These are phyloP conservation scores for Pezicula carpinea DNA, from an alignment of 2,329 filamentous ascomycete species.

Conservation along the genomic window DNA sequence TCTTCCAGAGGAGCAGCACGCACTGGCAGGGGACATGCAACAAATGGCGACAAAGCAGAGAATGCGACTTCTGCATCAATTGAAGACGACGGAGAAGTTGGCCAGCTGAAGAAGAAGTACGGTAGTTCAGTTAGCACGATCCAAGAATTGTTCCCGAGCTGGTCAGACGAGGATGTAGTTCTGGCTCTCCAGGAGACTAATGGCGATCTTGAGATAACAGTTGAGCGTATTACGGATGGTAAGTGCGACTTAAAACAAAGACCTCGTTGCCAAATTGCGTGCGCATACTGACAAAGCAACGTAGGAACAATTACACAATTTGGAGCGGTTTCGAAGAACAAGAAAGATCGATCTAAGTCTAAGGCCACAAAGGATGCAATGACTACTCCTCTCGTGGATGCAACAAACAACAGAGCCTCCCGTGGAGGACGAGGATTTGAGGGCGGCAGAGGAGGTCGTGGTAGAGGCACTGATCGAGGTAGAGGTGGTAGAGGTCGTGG, in stretches of 20 bases:
- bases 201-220: constrained; percentile 70
- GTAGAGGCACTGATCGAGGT: constrained; percentile 57
- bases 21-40: constrained; percentile 59
- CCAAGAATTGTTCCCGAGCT: constrained; percentile 90
- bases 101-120: constrained; percentile 88
- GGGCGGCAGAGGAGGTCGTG: constrained; percentile 54
- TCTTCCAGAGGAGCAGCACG: constrained; percentile 66
- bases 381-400: constrained; percentile 47
- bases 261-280: constrained; percentile 1
- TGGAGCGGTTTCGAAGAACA: constrained; percentile 76
- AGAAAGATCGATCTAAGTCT: constrained; percentile 67
- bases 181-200: constrained; percentile 87
- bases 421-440: constrained; percentile 60
- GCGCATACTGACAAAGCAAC: constrained; percentile 4
- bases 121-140: constrained; percentile 73
- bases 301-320: constrained; percentile 76
- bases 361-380: constrained; percentile 63
- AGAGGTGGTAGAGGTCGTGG: constrained; percentile 56
- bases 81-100: constrained; percentile 84
- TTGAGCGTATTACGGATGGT: constrained; percentile 79
- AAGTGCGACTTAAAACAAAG: constrained; percentile 23
- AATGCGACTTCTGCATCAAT: constrained; percentile 54
- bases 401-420: constrained; percentile 42
- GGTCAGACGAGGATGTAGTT: constrained; percentile 92
- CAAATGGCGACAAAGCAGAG: constrained; percentile 69